These are phyloP conservation scores for Diutina ranongensis DNA, from an alignment of 1,139 yeast species.

Conservation along the genomic window DNA sequence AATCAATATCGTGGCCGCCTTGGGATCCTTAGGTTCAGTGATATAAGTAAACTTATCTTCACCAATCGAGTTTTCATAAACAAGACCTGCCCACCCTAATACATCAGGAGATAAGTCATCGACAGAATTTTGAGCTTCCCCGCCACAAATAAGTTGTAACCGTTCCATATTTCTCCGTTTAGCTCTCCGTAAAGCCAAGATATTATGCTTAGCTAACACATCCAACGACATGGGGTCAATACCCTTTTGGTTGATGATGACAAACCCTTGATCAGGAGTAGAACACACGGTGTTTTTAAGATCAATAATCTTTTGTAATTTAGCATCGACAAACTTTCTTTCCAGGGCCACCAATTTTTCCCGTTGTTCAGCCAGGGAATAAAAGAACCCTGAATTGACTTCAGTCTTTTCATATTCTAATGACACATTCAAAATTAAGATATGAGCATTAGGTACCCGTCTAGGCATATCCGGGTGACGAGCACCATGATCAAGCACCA, in stretches of 20 bases:
- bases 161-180: slow-evolving; percentile 99
- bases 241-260: slow-evolving; percentile 95
- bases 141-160: slow-evolving; percentile 91
- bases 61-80: slow-evolving; percentile 87
- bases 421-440: slow-evolving; percentile 84
- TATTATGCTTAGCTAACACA: slow-evolving; percentile 84
- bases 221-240: slow-evolving; percentile 98
- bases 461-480: slow-evolving; percentile 99
- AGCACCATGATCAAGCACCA: slow-evolving; percentile 96
- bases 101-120: slow-evolving; percentile 80
- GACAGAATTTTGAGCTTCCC: slow-evolving; percentile 95
- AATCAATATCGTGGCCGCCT: slow-evolving; percentile 82
- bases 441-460: slow-evolving; percentile 68
- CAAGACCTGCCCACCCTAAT: slow-evolving; percentile 86
- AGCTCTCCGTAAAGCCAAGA: slow-evolving; percentile 92
- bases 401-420: slow-evolving; percentile 97
- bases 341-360: slow-evolving; percentile 92
- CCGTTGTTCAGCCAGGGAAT: slow-evolving; percentile 91
- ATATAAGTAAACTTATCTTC: slow-evolving; percentile 97
- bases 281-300: slow-evolving; percentile 85
- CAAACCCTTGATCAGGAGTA: slow-evolving; percentile 69
- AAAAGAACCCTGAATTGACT: slow-evolving; percentile 92
- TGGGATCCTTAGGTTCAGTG: slow-evolving; percentile 85
- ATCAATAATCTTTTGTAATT: slow-evolving; percentile 81
- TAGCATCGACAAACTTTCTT: slow-evolving; percentile 89